Base-by-base conservation (phyloP, 208 protist genomes). In the Wallacemonas sp. region DNA sequence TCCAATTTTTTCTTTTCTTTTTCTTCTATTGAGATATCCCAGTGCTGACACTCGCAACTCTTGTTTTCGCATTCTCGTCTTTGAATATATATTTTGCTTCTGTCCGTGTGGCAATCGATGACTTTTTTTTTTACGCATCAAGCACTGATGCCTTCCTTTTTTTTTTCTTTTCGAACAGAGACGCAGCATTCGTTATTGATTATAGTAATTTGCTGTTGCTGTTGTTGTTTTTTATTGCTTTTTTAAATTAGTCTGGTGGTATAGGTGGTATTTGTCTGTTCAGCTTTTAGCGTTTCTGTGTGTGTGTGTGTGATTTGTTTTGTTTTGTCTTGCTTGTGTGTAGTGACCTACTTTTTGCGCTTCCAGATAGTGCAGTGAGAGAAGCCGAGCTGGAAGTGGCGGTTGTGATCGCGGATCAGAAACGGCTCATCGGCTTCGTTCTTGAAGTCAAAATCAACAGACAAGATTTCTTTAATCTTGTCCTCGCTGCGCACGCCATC, bases 321-420 rank as follows among this genome's bases (percentile, higher is more conserved):
- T 49, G 8, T 67, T 28, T 9, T 44, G 14, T 39, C 19, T 39
- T 60, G 33, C 19, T 17, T n/a, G 49, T 12, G 30, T 62, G n/a
- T n/a, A n/a, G n/a, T n/a, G n/a, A n/a, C n/a, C n/a, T n/a, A n/a
- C n/a, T n/a, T n/a, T n/a, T 46, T 72, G 38, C 77, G 69, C 60
- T 65, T 58, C 87, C 84, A 96, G 22, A 95, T 81, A 0, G 79
- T 93, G 69, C 85, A 94, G 75, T 97, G 84, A 0, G 85, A 77
- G 34, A 96, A 82, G 24, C 85, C 88, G 39, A 92, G 77, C 60
- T 97, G 93, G 70, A 94, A 94, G 44, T 94, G 94, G 6, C 91
- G 77, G 24, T 82, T 60, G 60, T 93, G 88, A 30, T 96, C 85
- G 19, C 93, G 86, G 63, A 97, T 96, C 22, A 97, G 68, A 61